Base-by-base conservation (phyloP, 257 asterid species). In the Salvia splendens region DNA sequence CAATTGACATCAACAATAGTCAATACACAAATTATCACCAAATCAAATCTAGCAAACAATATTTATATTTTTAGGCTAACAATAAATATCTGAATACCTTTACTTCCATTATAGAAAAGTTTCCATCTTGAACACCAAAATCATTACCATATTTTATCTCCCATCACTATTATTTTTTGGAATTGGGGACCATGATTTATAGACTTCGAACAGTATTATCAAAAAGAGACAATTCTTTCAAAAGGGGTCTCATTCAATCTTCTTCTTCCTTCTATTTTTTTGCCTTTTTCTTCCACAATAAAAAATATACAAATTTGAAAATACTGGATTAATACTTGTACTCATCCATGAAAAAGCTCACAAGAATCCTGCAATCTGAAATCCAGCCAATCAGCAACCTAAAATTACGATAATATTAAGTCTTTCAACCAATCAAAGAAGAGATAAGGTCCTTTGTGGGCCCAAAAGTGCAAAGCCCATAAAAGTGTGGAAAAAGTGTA, bases 341-440 rank as follows among this genome's bases (percentile, higher is more conserved):
- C 80, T 65, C 72, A 71, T 74, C 82, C 65, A 56, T 1, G 32
- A 17, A 3, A 7, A 3, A 71, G 86, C 73, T 11, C 85, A 93
- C 82, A 67, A 81, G 83, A 82, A 83, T 84, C 91, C 80, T 33
- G 2, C 24, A 79, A 75, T 65, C 45, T 47, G 52, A 69, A 65
- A 30, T 28, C 32, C 45, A 77, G 35, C 98, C 96, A 91, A 89
- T 91, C 45, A 87, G n/a, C 56, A 64, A 11, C 62, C 71, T 12
- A 14, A 5, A 42, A 35, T 15, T 72, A 14, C 74, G 95, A 88
- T 87, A 57, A 76, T 59, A 56, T 72, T 74, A 72, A 41, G 8
- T 3, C 15, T 12, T 3, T 65, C 40, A 74, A 54, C 98, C 95
- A 91, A 89, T 91, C 4, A 45, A 64, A 81, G 6, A 49, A 52